Base-by-base conservation (phyloP, 306 rosid species). In the Gleditsia sinensis region DNA sequence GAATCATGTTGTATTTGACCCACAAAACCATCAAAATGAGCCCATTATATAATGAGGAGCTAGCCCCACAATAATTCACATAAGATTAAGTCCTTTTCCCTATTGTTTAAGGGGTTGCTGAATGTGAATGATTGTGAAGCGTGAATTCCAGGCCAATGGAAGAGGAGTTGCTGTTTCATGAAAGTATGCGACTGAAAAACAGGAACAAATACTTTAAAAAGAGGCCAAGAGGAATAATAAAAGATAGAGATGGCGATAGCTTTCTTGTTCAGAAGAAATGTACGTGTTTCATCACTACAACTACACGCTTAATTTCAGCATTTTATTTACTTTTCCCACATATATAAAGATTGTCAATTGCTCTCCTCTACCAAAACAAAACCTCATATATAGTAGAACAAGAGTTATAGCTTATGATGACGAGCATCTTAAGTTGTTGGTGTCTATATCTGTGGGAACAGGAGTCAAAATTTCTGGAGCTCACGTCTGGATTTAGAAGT, bases 31-130 rank as follows among this genome's bases (percentile, higher is more conserved):
- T 37, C 54, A 40, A 42, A 65, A 65, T n/a, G 54, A 25, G 1
- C 34, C 16, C 17, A n/a, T 30, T 46, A 8, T 37, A 28, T 28
- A 27, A 10, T 2, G 6, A 14, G 8, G 19, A 64, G 10, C 11
- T 46, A 64, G 10, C 11, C 60, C 60, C 72, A 49, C 73, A 21
- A 68, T 67, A 12, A 68, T 67, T 67, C 49, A 48, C 46, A 10
- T 19, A 32, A 68, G 60, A 68, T 68, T 49, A 30, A 27, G 20
- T 49, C 46, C 19, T 30, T 27, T 7, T 17, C 28, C 3, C 3
- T 9, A 5, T 42, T 7, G 2, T 25, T 37, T 21, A 3, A 11
- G 0, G 43, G 19, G 11, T 6, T 7, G 4, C n/a, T 46, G 21
- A 46, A 46, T 46, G 53, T 46, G 21, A 46, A 46, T 46, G 53